Evolutionary conservation across 2,329 filamentous ascomycete genomes (phyloP).

Genomic region (Diaporthe helianthi): DNA sequence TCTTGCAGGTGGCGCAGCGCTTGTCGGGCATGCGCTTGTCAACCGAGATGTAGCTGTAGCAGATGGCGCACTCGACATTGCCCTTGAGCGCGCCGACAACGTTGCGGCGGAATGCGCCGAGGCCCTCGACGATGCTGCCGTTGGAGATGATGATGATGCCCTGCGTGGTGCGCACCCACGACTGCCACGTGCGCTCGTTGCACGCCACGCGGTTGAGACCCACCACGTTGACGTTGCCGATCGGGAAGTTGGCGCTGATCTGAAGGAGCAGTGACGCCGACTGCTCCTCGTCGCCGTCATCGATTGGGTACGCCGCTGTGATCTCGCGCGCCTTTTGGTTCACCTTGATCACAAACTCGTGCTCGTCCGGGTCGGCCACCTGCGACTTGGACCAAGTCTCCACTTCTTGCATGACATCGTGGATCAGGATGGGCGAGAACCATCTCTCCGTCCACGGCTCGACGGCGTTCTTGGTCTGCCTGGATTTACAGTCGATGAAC

Average conservation of each 20-base stretch:
- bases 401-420: conserved; percentile 71
- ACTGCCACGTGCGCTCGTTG: conserved; percentile 90
- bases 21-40: conserved; percentile 94
- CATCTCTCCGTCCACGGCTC: conserved; percentile 86
- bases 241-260: conserved; percentile 81
- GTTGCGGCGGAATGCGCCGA: conserved; percentile 85
- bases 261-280: conserved; percentile 82
- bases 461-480: conserved; percentile 80
- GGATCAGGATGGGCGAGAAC: conserved; percentile 76
- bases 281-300: conserved; percentile 69
- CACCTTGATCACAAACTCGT: conserved; percentile 72
- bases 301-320: conserved; percentile 80
- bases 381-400: conserved; percentile 68
- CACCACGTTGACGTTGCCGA: conserved; percentile 78
- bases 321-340: conserved; percentile 77
- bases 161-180: conserved; percentile 86
- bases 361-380: conserved; percentile 56
- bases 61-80: conserved; percentile 94
- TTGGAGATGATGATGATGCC: conserved; percentile 95
- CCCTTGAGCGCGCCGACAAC: conserved; percentile 88
- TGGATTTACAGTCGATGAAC: conserved; percentile 82
- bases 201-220: conserved; percentile 86
- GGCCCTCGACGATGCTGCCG: conserved; percentile 84
- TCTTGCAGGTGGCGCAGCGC: conserved; percentile 89
- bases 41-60: conserved; percentile 89